phyloP scores from a whole-genome alignment of 164 flowering plant species.

The Tetrastigma voinierianum region DNA sequence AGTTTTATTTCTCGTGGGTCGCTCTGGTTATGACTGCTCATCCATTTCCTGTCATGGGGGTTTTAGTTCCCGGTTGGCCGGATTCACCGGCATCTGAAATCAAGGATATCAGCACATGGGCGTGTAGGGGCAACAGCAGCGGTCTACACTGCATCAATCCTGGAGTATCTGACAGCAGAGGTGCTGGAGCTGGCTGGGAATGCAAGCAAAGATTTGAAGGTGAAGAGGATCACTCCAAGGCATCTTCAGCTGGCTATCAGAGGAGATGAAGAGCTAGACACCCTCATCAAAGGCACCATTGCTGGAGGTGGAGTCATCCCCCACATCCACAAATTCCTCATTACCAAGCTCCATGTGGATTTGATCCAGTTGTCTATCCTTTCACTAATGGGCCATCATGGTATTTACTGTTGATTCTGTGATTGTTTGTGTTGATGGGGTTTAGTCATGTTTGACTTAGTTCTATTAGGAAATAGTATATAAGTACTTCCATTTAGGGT shows the following conservation, averaged over 20 bases:
- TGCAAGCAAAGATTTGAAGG: slow-evolving; percentile 93
- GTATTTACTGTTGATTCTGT: no score
- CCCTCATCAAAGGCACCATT: slow-evolving; percentile 97
- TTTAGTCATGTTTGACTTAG: no score
- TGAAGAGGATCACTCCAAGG: slow-evolving; percentile 92
- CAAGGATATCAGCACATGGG: slow-evolving; percentile 72
- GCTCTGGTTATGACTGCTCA: background rate
- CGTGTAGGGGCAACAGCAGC: slow-evolving; percentile 96
- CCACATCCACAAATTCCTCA: no score
- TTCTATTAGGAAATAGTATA: no score
- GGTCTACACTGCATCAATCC: slow-evolving; percentile 87
- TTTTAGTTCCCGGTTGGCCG: slow-evolving; percentile 89
- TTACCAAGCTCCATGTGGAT: slow-evolving; percentile 90
- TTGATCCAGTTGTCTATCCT: slow-evolving; percentile 24
- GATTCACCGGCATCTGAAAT: slow-evolving; percentile 77
- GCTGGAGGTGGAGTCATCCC: no score
- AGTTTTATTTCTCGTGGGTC: no score
- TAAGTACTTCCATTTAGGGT: no score
- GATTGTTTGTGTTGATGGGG: no score
- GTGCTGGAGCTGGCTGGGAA: slow-evolving; percentile 92
- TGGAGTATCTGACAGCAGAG: slow-evolving; percentile 89
- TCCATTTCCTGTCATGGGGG: background rate
- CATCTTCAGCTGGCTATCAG: slow-evolving; percentile 94
- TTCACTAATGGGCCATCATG: no score
- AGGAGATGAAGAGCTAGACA: slow-evolving; percentile 97